Conservation (phyloP, 2,329 filamentous ascomycete genomes). For the Clonostachys sp. region DNA sequence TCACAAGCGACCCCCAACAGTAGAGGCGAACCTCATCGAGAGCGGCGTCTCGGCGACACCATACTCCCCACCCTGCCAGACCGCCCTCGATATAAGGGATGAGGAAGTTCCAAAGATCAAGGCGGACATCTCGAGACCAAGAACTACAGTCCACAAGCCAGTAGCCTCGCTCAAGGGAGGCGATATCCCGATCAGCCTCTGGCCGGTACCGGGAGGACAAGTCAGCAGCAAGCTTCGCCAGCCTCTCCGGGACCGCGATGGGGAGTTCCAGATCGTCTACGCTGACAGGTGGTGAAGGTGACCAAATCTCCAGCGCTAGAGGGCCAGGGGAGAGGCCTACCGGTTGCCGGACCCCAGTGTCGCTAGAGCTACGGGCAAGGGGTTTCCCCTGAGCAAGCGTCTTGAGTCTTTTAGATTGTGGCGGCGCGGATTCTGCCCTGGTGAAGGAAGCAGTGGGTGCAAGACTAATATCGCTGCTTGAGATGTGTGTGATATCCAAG, state of each 20-base stretch:
- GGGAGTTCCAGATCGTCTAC: constrained; percentile 34
- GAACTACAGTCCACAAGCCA: constrained; percentile 61
- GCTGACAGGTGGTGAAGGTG: constrained; percentile 49
- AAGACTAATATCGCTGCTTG: constrained; percentile 17
- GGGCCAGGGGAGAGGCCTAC: no score
- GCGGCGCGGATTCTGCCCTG: constrained; percentile 22
- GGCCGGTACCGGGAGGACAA: constrained; percentile 51
- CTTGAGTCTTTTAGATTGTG: constrained; percentile 17
- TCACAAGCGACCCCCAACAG: constrained; percentile 71
- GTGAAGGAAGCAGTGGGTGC: constrained; percentile 7
- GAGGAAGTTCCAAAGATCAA: constrained; percentile 58
- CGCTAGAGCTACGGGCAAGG: constrained; percentile 20
- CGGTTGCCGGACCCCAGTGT: constrained; percentile 8
- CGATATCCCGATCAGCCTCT: constrained; percentile 15
- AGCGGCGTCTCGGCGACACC: constrained; percentile 41
- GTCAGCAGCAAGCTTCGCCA: constrained; percentile 45
- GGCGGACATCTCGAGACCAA: constrained; percentile 46
- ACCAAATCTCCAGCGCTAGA: constrained; percentile 40
- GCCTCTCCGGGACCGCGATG: constrained; percentile 52
- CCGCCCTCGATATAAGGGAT: constrained; percentile 54
- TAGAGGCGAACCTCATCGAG: constrained; percentile 57
- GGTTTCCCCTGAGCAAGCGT: not conserved
- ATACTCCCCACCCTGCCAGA: constrained; percentile 63
- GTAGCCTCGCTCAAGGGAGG: constrained; percentile 68
- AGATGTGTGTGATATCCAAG: constrained; percentile 23